Evolutionary conservation across 768 basidiomycete species (phyloP), one percentile per base, ranked within the genome.

Genomic region (Naganishia kalamii): DNA sequence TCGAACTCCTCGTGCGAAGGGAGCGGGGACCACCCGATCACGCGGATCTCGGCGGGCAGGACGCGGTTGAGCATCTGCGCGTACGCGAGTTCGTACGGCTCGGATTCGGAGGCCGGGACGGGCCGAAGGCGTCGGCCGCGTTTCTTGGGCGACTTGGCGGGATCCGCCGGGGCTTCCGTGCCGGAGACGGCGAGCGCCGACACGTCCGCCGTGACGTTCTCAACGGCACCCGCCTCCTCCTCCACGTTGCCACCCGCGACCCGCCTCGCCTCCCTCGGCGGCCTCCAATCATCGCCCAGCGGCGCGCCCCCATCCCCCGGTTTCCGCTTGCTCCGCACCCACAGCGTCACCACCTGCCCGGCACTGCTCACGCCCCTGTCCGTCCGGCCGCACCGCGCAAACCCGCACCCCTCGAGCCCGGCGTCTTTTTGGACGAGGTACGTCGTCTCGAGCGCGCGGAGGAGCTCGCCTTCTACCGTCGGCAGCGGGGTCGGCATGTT

Each of bases 21-120:
- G 30, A 98, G 87, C 21, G 93, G 91, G 10, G 94, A 91, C 93
- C 94, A 99, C 8, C 92, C 92, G 57, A 92, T 82, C 41, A 97
- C 80, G 27, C 92, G 88, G 71, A 98, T 91, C 0, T 92, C 90
- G 0, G 86, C 83, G 0, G 94, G 96, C 7, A 99, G 85, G 49
- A 92, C 80, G 41, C 86, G 85, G 76, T 99, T 99, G 57, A 99
- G 84, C 65, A 89, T 82, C 47, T 82, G 80, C 15, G 90, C 80
- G 73, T 96, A 97, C 47, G 86, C 84, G 63, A 89, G 82, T 74
- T 93, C 92, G 37, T 57, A 57, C 13, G 15, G 78, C 70, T 62
- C 67, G 51, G 43, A n/a, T 54, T 46, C 25, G 11, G 40, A 41
- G 4, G 54, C 54, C 6, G 23, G 23, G 6, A 27, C 54, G 21